These are phyloP conservation scores for Cladorrhinum sp. DNA, from an alignment of 2,329 filamentous ascomycete genomes.

Conservation along the genomic window DNA sequence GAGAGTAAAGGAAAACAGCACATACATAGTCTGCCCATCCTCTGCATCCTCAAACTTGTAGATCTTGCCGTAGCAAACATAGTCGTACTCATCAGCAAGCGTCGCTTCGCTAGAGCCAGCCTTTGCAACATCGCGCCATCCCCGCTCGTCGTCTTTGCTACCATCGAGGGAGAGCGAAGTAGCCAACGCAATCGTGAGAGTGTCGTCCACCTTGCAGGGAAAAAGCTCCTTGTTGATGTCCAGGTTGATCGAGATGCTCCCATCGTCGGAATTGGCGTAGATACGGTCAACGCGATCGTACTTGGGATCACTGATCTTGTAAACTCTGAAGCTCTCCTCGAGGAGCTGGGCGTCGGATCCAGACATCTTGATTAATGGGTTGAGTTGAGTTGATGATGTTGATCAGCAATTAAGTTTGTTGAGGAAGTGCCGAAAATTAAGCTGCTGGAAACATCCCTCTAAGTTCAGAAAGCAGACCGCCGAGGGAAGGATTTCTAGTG, in stretches of 20 bases:
- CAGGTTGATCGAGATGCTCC: conserved; percentile 62
- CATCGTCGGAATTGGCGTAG: conserved; percentile 65
- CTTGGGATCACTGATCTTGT: conserved; percentile 74
- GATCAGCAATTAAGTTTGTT: background rate
- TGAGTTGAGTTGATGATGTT: background rate
- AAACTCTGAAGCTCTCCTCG: conserved; percentile 87
- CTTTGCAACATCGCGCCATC: conserved; percentile 75
- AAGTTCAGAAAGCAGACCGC: background rate
- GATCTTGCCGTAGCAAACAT: conserved; percentile 84
- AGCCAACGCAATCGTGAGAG: conserved; percentile 75
- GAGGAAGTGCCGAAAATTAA: conserved; percentile 17
- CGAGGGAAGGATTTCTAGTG: background rate
- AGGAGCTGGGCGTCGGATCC: conserved; percentile 89
- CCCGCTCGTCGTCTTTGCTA: conserved; percentile 68
- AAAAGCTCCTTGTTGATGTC: conserved; percentile 96
- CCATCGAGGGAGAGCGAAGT: conserved; percentile 86
- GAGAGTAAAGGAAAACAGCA: conserved; percentile 23
- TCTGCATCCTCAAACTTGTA: conserved; percentile 81
- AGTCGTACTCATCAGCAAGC: conserved; percentile 78
- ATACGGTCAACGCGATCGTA: conserved; percentile 95
- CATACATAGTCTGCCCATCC: conserved; percentile 82
- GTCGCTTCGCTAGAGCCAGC: conserved; percentile 53
- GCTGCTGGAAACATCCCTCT: conserved; percentile 4
- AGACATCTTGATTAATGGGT: conserved; percentile 36
- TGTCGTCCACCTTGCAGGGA: conserved; percentile 70